These are phyloP conservation scores for Puccinia polysora DNA, from an alignment of 1,284 basidiomycete species.

Conservation along the genomic window DNA sequence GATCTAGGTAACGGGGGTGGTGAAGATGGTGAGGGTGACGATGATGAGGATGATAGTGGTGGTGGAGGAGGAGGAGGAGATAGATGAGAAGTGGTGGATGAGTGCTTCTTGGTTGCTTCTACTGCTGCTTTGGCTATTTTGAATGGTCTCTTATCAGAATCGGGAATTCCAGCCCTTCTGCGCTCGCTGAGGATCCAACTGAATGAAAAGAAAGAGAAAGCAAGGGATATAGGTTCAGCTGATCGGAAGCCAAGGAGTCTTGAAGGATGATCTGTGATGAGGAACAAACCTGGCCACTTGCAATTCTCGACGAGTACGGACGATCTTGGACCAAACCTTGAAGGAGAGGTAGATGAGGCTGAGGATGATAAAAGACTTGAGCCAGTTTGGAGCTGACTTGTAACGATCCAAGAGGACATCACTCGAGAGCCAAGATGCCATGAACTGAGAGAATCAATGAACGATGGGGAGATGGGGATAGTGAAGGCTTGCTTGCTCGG, in stretches of 20 bases:
- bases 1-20: too few relatives aligned
- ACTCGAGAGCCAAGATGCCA: too few relatives aligned
- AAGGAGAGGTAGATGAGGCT: conserved; percentile 15
- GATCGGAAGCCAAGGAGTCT: neutral
- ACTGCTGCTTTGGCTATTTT: conserved; percentile 46
- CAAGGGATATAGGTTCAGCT: neutral
- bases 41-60: neutral
- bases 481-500: too few relatives aligned
- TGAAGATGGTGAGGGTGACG: too few relatives aligned
- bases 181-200: conserved; percentile 45
- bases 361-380: conserved; percentile 5
- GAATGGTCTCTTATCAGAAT: conserved; percentile 47
- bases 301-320: conserved; percentile 8
- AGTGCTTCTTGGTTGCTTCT: conserved; percentile 44
- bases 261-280: neutral
- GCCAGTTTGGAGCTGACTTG: conserved; percentile 15
- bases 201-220: neutral
- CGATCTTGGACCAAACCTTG: conserved; percentile 7
- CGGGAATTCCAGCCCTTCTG: conserved; percentile 48
- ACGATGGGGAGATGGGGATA: too few relatives aligned
- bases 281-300: conserved; percentile 19
- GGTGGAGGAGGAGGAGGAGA: neutral
- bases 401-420: neutral
- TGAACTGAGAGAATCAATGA: too few relatives aligned
- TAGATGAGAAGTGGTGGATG: neutral